Evolutionary conservation across 352 stramenopile genomes (phyloP).

Genomic region (Pythium pyrilobum): DNA sequence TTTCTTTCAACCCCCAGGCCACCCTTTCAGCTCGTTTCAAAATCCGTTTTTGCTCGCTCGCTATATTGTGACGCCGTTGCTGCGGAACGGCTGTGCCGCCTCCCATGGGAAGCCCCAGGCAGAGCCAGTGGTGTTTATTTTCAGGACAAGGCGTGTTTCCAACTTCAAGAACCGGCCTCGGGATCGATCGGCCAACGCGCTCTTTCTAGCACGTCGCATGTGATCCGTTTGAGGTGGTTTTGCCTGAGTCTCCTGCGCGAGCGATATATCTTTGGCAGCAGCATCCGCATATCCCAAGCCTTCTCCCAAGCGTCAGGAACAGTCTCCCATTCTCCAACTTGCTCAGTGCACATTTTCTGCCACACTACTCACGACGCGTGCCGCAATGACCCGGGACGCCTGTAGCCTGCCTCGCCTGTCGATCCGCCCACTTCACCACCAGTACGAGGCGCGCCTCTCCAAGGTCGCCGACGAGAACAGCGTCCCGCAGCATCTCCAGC

Average conservation of each 20-base stretch:
- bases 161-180: too few species aligned
- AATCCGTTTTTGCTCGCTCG: not conserved
- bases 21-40: slow-evolving; percentile 1
- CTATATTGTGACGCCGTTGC: too few species aligned
- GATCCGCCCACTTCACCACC: slow-evolving; percentile 36
- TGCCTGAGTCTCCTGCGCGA: not conserved
- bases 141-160: too few species aligned
- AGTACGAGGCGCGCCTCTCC: slow-evolving; percentile 34
- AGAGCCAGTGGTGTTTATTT: slow-evolving; percentile 1
- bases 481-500: slow-evolving; percentile 6
- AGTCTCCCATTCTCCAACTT: slow-evolving; percentile 9
- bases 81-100: too few species aligned
- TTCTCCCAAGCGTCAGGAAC: too few species aligned
- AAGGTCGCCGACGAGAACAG: slow-evolving; percentile 18
- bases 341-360: not conserved
- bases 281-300: too few species aligned
- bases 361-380: not conserved
- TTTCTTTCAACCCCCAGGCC: too few species aligned
- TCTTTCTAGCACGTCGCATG: not conserved
- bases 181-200: not conserved
- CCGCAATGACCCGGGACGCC: slow-evolving; percentile 18
- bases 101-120: not conserved
- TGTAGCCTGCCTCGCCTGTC: slow-evolving; percentile 5
- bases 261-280: slow-evolving; percentile 17
- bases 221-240: slow-evolving; percentile 16